Percentiles rank a stretch among this genome's conserved stretches.
These are phyloP conservation scores for Zygosaccharomyces bailii DNA, from an alignment of 805 yeast species.

Conservation along the genomic window DNA sequence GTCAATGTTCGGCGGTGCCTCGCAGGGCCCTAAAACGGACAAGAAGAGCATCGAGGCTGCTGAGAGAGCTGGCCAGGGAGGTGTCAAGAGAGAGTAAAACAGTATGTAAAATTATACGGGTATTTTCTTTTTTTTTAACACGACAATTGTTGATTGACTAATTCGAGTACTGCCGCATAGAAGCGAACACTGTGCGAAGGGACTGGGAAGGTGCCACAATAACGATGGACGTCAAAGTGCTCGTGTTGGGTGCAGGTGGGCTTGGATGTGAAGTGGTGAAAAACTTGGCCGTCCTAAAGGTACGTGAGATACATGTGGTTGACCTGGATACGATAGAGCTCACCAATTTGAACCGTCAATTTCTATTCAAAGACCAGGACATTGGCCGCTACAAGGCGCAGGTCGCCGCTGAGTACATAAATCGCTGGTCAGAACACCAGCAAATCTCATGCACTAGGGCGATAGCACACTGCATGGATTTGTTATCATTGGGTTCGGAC, in stretches of 20 bases:
- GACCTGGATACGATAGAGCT: slow-evolving; percentile 93
- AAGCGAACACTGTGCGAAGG: too few relatives aligned
- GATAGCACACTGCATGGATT: slow-evolving; percentile 58
- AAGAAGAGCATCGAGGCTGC: slow-evolving; percentile 82
- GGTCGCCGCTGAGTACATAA: slow-evolving; percentile 67
- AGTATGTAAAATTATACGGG: slow-evolving; percentile 9
- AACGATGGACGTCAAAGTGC: slow-evolving; percentile 41
- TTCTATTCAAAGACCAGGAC: slow-evolving; percentile 74
- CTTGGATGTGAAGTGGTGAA: slow-evolving; percentile 89
- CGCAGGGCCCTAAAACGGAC: slow-evolving; percentile 65
- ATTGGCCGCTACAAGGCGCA: slow-evolving; percentile 79
- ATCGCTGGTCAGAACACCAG: slow-evolving; percentile 35
- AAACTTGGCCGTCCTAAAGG: slow-evolving; percentile 65
- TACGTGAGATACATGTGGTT: slow-evolving; percentile 73
- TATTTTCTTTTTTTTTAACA: background rate
- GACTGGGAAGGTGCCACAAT: too few relatives aligned
- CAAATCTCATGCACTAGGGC: slow-evolving; percentile 40
- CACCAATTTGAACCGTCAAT: slow-evolving; percentile 87
- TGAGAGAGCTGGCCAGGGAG: slow-evolving; percentile 82
- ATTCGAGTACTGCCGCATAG: too few relatives aligned
- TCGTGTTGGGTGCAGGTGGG: slow-evolving; percentile 92
- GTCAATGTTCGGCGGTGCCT: slow-evolving; percentile 62
- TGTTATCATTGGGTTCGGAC: slow-evolving; percentile 58
- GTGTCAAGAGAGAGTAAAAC: slow-evolving; percentile 76
- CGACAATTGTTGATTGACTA: background rate